Conservation (phyloP, 352 stramenopile species). For the Phytopythium sindhum region DNA sequence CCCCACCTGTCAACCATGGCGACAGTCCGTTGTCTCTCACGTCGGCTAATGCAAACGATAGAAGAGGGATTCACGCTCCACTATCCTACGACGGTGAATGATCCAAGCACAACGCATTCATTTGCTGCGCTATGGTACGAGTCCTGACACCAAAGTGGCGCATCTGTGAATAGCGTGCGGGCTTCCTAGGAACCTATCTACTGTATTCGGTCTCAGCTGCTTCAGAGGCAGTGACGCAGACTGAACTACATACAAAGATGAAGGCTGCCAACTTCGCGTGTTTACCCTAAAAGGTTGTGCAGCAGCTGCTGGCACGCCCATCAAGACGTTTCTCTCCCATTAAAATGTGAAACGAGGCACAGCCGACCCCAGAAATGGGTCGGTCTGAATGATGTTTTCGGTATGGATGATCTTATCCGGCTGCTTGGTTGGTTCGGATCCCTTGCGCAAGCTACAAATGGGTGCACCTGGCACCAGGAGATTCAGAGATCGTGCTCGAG, state of each 20-base stretch:
- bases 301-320: not conserved
- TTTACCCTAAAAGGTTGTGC: not conserved
- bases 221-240: not conserved
- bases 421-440: not conserved
- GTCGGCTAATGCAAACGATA: no score
- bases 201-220: not conserved
- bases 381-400: not conserved
- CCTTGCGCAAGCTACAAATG: not conserved
- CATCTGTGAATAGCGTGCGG: not conserved
- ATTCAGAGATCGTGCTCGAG: not conserved
- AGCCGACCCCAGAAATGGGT: not conserved
- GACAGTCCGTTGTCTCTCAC: no score
- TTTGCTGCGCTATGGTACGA: no score
- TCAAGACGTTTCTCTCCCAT: slow-evolving; percentile 1
- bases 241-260: not conserved
- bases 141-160: not conserved
- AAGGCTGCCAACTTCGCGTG: slow-evolving; percentile 1
- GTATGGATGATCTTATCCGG: not conserved
- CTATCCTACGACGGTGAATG: no score
- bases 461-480: not conserved
- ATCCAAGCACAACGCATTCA: no score
- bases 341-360: not conserved
- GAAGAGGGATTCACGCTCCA: no score
- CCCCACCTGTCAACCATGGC: no score
- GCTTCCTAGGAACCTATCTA: not conserved